Base-by-base conservation (phyloP, 2,329 filamentous ascomycete species). In the Orbilia brochopaga region DNA sequence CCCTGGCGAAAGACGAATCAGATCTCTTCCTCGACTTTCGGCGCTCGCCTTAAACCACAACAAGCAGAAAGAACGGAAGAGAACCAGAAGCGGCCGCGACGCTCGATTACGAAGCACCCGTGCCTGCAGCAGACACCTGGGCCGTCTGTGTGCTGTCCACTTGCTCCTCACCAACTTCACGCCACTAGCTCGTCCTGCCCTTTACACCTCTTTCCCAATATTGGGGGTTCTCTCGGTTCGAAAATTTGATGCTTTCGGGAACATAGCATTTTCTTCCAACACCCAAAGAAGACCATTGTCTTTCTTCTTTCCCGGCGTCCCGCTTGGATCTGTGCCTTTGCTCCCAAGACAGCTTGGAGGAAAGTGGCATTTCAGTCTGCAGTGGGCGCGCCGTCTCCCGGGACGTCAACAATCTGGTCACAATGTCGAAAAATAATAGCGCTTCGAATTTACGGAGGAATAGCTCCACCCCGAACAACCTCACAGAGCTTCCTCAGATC, bases 191-290 rank as follows among this genome's bases (percentile, higher is more conserved):
- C 17, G 35, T 64, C 46, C 19, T 57, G n/a, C 48, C 35, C 32
- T 52, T 24, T 57, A 15, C 51, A 53, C 57, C 24, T 35, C 32
- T 48, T 61, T 57, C 51, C 60, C 51, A 35, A 64, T 57, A 55
- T 70, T 70, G 59, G 59, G 50, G 59, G 59, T 64, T 50, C 19
- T 58, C 55, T 61, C 63, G 37, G 51, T 52, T 46, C 42, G 44
- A 59, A 69, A 48, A 46, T 69, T 72, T 64, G 60, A 72, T 72
- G 67, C 60, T 61, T 72, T 51, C 67, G 55, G 60, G 56, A 60
- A 72, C 60, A 32, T 44, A 70, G 59, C 60, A 57, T 61, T 56
- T 72, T 52, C 50, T 60, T 65, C 60, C 52, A 59, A 30, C 42
- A 46, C 56, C 55, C 24, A 72, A 65, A 51, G 60, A 65, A 72